These are phyloP conservation scores for Ophiostoma fasciatum DNA, from an alignment of 2,329 filamentous ascomycete genomes.

Conservation along the genomic window DNA sequence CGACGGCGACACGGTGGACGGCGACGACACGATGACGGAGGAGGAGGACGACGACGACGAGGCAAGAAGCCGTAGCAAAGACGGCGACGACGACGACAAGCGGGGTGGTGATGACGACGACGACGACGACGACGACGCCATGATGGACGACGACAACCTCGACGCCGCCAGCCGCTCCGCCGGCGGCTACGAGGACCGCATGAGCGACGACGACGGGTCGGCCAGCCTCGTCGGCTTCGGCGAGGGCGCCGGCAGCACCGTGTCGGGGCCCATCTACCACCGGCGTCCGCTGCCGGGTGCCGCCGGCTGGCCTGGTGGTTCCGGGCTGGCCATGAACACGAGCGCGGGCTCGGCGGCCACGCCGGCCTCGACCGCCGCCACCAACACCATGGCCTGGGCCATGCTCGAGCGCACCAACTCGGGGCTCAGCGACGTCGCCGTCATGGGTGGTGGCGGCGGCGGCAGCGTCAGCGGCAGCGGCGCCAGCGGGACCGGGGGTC, in stretches of 20 bases:
- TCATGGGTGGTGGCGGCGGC: slow-evolving; percentile 14
- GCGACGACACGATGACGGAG: slow-evolving; percentile 31
- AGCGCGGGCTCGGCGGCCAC: no score
- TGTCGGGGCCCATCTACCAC: slow-evolving; percentile 62
- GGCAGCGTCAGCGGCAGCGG: slow-evolving; percentile 3
- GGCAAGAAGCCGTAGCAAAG: no score
- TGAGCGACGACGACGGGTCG: slow-evolving; percentile 76
- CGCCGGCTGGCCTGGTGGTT: slow-evolving; percentile 15
- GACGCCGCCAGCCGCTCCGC: slow-evolving; percentile 33
- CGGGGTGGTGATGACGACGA: slow-evolving; percentile 39
- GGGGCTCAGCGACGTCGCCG: slow-evolving; percentile 32
- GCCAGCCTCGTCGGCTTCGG: slow-evolving; percentile 83
- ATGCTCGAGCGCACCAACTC: slow-evolving; percentile 35
- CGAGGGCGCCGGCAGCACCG: slow-evolving; percentile 75
- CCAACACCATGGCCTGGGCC: slow-evolving; percentile 18
- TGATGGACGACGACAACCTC: slow-evolving; percentile 39
- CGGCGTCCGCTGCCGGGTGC: slow-evolving; percentile 27
- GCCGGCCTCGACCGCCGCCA: no score
- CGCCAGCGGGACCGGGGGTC: slow-evolving; percentile 5
- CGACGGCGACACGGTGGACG: slow-evolving; percentile 33
- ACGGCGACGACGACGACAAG: slow-evolving; percentile 29
- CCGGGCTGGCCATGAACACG: no score
- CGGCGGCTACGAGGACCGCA: slow-evolving; percentile 48
- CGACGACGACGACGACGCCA: slow-evolving; percentile 10
- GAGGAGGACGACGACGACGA: slow-evolving; percentile 39